phyloP scores from a whole-genome alignment of 2,329 filamentous ascomycete genomes.

The Periconia sp. region DNA sequence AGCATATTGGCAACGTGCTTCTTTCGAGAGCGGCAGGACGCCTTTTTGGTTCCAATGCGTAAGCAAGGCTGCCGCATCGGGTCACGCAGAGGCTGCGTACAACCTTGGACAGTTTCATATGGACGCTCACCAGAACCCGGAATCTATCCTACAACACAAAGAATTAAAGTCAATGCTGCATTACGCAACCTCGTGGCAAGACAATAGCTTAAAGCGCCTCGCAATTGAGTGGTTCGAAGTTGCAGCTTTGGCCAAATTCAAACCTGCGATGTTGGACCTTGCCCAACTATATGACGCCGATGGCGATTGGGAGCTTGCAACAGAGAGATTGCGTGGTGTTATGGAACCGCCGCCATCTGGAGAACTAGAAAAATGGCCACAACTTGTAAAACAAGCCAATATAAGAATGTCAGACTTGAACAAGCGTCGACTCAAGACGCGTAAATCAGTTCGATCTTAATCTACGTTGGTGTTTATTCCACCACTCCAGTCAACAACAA shows the following conservation, averaged over 20 bases:
- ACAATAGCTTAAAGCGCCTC: slow-evolving; percentile 13
- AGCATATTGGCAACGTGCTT: slow-evolving; percentile 43
- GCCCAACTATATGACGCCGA: slow-evolving; percentile 20
- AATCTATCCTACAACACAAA: slow-evolving; percentile 9
- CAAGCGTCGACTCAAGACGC: neutral
- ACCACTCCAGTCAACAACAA: too few species aligned
- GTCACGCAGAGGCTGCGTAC: slow-evolving; percentile 41
- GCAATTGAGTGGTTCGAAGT: slow-evolving; percentile 35
- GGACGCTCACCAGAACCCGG: slow-evolving; percentile 27
- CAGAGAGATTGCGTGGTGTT: slow-evolving; percentile 16
- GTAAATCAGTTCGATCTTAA: too few species aligned
- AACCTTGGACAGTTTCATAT: slow-evolving; percentile 46
- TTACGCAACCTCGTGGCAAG: slow-evolving; percentile 27
- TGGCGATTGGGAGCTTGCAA: slow-evolving; percentile 18
- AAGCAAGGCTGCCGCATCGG: slow-evolving; percentile 49
- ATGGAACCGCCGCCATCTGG: slow-evolving; percentile 14
- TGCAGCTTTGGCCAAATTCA: slow-evolving; percentile 30
- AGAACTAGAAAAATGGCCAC: slow-evolving; percentile 29
- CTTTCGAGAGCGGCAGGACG: slow-evolving; percentile 25
- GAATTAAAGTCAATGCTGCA: slow-evolving; percentile 19
- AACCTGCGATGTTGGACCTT: slow-evolving; percentile 28
- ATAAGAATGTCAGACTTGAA: slow-evolving; percentile 8
- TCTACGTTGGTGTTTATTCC: too few species aligned
- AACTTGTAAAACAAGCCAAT: slow-evolving; percentile 23
- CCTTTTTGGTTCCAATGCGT: slow-evolving; percentile 47